phyloP scores from a whole-genome alignment of 768 basidiomycete genomes.

The Rhizopogon rudus region DNA sequence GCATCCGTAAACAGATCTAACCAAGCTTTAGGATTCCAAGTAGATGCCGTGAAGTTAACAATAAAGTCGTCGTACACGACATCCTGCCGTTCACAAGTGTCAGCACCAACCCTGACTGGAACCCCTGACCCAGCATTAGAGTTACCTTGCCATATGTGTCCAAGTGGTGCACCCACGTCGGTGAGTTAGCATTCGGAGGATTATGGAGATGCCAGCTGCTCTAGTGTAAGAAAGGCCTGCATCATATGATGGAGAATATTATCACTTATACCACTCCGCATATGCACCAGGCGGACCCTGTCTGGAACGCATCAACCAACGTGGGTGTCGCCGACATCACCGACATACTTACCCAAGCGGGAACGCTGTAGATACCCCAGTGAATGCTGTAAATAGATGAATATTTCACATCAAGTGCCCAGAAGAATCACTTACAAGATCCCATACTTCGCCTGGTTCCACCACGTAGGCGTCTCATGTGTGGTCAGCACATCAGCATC shows the following conservation, averaged over 20 bases:
- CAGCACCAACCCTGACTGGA: background rate
- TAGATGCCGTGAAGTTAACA: constrained; percentile 43
- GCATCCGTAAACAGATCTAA: constrained; percentile 48
- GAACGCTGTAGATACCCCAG: constrained; percentile 45
- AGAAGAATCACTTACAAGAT: constrained; percentile 39
- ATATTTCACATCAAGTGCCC: background rate
- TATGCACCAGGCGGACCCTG: constrained; percentile 38
- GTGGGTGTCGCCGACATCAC: constrained; percentile 10
- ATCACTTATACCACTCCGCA: constrained; percentile 53
- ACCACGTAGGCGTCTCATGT: constrained; percentile 56
- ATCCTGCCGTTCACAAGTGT: constrained; percentile 22
- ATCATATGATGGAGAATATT: background rate
- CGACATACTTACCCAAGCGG: constrained; percentile 32
- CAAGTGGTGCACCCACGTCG: constrained; percentile 45
- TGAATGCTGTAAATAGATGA: constrained; percentile 33
- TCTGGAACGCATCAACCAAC: background rate
- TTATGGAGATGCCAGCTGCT: constrained; percentile 36
- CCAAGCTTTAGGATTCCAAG: constrained; percentile 53
- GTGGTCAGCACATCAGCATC: constrained; percentile 31
- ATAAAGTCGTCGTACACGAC: constrained; percentile 58
- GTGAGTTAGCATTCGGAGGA: constrained; percentile 28
- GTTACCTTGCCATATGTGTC: constrained; percentile 41
- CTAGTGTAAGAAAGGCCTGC: background rate
- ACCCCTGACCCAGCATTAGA: background rate
- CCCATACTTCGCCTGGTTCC: constrained; percentile 48